Conservation (phyloP, 352 stramenopile species). For the Bremia lactucae region DNA sequence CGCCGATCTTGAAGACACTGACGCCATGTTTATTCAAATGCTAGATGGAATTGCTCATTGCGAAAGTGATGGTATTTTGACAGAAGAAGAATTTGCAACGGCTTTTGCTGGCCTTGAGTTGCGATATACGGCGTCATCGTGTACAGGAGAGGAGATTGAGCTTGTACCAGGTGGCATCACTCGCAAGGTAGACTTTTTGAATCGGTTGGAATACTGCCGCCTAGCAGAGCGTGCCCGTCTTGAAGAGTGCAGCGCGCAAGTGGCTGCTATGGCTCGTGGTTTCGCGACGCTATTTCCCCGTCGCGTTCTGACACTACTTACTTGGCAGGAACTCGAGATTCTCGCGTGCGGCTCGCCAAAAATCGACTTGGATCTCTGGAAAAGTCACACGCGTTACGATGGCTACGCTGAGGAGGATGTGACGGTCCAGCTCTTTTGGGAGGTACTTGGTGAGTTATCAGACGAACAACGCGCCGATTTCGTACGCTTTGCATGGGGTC, state of each 20-base stretch:
- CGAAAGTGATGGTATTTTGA: constrained; percentile 72
- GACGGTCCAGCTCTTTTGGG: constrained; percentile 85
- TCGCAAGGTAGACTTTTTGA: constrained; percentile 71
- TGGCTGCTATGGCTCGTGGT: constrained; percentile 67
- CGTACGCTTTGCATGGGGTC: constrained; percentile 91
- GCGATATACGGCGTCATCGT: constrained; percentile 74
- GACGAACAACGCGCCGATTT: constrained; percentile 86
- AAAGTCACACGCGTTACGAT: constrained; percentile 84
- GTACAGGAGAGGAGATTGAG: constrained; percentile 74
- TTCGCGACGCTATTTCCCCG: constrained; percentile 78
- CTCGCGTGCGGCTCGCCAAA: constrained; percentile 86
- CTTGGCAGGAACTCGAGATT: constrained; percentile 86
- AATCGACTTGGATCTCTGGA: constrained; percentile 84
- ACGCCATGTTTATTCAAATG: constrained; percentile 86
- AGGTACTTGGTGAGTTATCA: constrained; percentile 76
- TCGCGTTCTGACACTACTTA: constrained; percentile 82
- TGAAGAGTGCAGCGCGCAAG: constrained; percentile 60
- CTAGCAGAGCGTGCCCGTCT: constrained; percentile 74
- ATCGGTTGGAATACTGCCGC: constrained; percentile 75
- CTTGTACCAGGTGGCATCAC: constrained; percentile 61
- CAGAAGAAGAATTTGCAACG: constrained; percentile 60
- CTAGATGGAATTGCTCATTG: constrained; percentile 80
- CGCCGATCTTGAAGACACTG: constrained; percentile 81
- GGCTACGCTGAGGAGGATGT: constrained; percentile 76
- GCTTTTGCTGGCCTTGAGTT: constrained; percentile 74